A percentile compares a stretch with the other conserved stretches of the same genome.
phyloP scores from a whole-genome alignment of 2,329 filamentous ascomycete genomes.

The Fusarium tuaranense region DNA sequence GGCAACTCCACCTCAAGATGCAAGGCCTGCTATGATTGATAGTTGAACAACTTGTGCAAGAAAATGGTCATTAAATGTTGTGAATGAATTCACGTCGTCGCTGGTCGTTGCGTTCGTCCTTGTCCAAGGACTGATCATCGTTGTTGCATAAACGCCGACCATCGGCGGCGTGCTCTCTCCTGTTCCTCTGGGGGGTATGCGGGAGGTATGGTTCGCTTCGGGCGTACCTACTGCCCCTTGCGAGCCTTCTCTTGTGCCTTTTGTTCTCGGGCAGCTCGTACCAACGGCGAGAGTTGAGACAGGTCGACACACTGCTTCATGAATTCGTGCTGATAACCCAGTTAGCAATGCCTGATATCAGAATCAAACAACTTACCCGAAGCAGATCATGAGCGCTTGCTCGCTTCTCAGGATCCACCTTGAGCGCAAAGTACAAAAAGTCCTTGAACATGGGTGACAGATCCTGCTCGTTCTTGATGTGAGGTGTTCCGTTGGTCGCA shows the following conservation, averaged over 20 bases:
- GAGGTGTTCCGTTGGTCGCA: conserved; percentile 94
- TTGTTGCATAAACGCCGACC: conserved; percentile 31
- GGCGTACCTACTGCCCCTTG: conserved; percentile 60
- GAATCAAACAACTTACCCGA: conserved; percentile 72
- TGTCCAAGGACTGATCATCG: conserved; percentile 20
- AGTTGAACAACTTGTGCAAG: conserved; percentile 35
- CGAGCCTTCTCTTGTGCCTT: conserved; percentile 86
- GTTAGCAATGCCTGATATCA: conserved; percentile 31
- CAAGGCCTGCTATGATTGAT: conserved; percentile 45
- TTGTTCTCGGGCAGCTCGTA: conserved; percentile 86
- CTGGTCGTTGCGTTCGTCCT: conserved; percentile 6
- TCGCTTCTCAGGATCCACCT: conserved; percentile 97
- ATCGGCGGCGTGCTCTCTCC: conserved; percentile 23
- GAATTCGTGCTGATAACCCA: conserved; percentile 74
- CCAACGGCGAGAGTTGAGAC: conserved; percentile 84
- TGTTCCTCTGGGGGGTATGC: conserved; percentile 14
- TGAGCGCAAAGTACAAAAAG: conserved; percentile 92
- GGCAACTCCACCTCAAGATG: conserved; percentile 42
- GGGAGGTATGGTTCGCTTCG: conserved; percentile 33
- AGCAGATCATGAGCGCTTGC: conserved; percentile 94
- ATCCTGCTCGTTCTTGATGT: conserved; percentile 92
- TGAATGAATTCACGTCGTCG: conserved; percentile 35
- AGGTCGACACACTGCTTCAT: conserved; percentile 82
- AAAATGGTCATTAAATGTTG: conserved; percentile 46
- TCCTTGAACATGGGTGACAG: conserved; percentile 87